Conservation (phyloP, 2,329 filamentous ascomycete genomes). For the Verticillium isaacii region DNA sequence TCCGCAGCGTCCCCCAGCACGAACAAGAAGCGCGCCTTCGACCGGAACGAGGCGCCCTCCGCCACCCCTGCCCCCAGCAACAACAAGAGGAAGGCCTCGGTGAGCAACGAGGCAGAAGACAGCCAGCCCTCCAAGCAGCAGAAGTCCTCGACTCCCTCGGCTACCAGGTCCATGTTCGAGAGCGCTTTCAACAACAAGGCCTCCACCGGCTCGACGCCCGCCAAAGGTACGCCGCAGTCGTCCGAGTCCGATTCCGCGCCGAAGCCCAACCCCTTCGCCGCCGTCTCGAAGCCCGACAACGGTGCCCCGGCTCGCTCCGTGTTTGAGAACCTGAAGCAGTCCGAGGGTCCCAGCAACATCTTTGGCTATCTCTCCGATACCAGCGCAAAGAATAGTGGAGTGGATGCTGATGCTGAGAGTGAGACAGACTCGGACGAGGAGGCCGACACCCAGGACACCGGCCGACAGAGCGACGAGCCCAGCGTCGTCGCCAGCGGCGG, state of each 20-base stretch:
- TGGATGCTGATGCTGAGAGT: conserved; percentile 41
- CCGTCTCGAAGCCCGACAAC: conserved; percentile 27
- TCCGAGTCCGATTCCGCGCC: conserved; percentile 18
- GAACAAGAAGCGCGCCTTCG: conserved; percentile 46
- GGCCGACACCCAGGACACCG: conserved; percentile 35
- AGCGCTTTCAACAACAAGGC: conserved; percentile 48
- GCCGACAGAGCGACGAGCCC: conserved; percentile 37
- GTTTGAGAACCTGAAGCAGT: conserved; percentile 32
- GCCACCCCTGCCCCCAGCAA: conserved; percentile 33
- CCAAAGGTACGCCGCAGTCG: conserved; percentile 24
- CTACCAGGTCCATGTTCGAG: conserved; percentile 53
- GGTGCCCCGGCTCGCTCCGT: conserved; percentile 37
- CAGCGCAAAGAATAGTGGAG: conserved; percentile 49
- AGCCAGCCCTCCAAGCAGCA: conserved; percentile 45
- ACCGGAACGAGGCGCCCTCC: conserved; percentile 27
- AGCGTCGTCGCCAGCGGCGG: conserved; percentile 35
- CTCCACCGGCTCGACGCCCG: conserved; percentile 21
- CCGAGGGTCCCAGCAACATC: conserved; percentile 39
- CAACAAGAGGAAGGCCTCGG: conserved; percentile 48
- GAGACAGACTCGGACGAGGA: conserved; percentile 38
- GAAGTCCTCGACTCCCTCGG: conserved; percentile 43
- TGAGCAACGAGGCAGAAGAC: conserved; percentile 37
- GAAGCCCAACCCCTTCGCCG: conserved; percentile 27
- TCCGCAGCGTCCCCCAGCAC: conserved; percentile 27
- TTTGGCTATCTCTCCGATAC: conserved; percentile 56